These are phyloP conservation scores for Cladophialophora yegresii DNA, from an alignment of 2,329 filamentous ascomycete genomes.

Conservation along the genomic window DNA sequence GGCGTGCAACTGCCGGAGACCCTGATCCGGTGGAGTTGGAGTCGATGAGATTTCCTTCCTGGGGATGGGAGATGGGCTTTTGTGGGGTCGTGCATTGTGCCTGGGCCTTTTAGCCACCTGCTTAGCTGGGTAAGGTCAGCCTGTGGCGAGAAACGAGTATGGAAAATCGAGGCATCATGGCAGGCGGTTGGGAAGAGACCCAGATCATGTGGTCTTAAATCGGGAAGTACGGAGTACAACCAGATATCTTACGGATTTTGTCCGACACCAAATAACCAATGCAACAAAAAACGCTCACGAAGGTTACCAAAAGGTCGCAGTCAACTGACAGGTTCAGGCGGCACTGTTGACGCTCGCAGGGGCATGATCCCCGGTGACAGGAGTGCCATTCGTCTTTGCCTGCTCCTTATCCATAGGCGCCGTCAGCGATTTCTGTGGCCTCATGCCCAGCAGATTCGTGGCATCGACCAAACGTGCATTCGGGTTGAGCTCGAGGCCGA, in stretches of 20 bases:
- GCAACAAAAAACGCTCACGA: not conserved
- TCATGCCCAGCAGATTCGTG: constrained; percentile 69
- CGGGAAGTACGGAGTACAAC: not conserved
- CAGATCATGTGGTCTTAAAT: not conserved
- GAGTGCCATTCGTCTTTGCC: not conserved
- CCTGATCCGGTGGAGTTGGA: constrained; percentile 3
- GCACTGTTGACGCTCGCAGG: not conserved
- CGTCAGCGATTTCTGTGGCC: constrained; percentile 52
- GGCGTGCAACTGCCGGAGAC: constrained; percentile 12
- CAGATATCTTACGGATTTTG: not conserved
- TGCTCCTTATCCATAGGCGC: constrained; percentile 35
- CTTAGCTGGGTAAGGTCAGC: not conserved
- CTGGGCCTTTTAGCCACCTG: not conserved
- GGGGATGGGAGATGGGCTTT: not conserved
- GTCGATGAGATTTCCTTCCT: constrained; percentile 2
- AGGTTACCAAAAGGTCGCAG: not conserved
- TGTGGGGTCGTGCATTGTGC: constrained; percentile 9
- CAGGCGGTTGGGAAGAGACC: no score
- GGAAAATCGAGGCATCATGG: not conserved
- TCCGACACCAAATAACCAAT: not conserved
- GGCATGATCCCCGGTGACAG: constrained; percentile 4
- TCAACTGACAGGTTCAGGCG: not conserved
- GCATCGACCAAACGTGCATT: constrained; percentile 77
- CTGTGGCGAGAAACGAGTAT: not conserved
- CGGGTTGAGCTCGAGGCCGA: constrained; percentile 84